Percentiles rank a stretch among this genome's conserved stretches.
Conservation (phyloP, 2,329 filamentous ascomycete species). For the Arthrobotrys conoides region DNA sequence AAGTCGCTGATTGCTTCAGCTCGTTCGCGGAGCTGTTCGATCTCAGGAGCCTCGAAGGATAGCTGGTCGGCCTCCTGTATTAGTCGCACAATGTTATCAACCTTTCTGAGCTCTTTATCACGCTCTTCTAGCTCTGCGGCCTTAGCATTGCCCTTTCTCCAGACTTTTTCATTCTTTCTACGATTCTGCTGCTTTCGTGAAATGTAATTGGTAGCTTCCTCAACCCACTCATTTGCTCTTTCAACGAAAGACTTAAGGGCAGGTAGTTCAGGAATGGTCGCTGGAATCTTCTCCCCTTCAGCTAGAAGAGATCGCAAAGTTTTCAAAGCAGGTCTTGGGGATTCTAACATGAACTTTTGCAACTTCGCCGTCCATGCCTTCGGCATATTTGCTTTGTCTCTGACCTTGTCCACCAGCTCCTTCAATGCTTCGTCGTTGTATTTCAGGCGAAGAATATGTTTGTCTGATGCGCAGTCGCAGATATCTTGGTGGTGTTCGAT, state of each 20-base stretch:
- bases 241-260: conserved; percentile 91
- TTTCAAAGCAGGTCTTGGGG: conserved; percentile 87
- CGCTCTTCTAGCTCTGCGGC: conserved; percentile 86
- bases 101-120: conserved; percentile 85
- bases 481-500: conserved; percentile 76
- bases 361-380: conserved; percentile 93
- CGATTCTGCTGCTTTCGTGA: conserved; percentile 97
- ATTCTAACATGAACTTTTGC: conserved; percentile 84
- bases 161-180: conserved; percentile 91
- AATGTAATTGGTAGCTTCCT: conserved; percentile 95
- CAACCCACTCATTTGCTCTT: conserved; percentile 96
- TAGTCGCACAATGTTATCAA: conserved; percentile 88
- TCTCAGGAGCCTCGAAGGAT: conserved; percentile 94
- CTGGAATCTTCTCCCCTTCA: conserved; percentile 97
- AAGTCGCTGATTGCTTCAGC: conserved; percentile 87
- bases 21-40: conserved; percentile 85
- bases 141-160: conserved; percentile 81
- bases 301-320: conserved; percentile 84
- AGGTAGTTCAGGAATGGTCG: conserved; percentile 84
- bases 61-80: conserved; percentile 86
- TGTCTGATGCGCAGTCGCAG: conserved; percentile 64
- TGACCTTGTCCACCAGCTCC: conserved; percentile 79
- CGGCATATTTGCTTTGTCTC: conserved; percentile 87
- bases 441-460: conserved; percentile 77
- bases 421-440: conserved; percentile 80